These are phyloP conservation scores for Microdochium nivale DNA, from an alignment of 2,329 filamentous ascomycete genomes.

Conservation along the genomic window DNA sequence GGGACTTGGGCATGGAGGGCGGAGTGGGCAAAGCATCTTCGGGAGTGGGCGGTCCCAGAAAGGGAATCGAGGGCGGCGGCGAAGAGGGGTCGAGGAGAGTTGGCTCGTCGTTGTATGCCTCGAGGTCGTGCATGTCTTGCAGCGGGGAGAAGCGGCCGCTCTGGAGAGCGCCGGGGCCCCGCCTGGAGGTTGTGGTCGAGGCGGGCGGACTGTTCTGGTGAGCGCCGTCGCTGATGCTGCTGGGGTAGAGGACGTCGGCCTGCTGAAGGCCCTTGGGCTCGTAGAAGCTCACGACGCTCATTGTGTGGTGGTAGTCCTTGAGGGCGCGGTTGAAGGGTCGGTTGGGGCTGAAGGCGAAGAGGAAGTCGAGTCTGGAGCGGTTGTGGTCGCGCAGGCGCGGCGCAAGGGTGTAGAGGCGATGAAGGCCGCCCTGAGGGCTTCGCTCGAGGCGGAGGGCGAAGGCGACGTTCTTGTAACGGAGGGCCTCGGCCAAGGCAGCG, in stretches of 20 bases:
- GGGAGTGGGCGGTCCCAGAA: slow-evolving; percentile 7
- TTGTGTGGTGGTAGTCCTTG: slow-evolving; percentile 18
- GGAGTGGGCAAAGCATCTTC: slow-evolving; percentile 2
- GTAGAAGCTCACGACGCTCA: slow-evolving; percentile 38
- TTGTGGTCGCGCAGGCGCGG: slow-evolving; percentile 14
- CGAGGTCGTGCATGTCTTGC: not conserved
- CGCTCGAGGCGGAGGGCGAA: not conserved
- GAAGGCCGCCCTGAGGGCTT: not conserved
- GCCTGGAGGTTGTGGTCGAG: not conserved
- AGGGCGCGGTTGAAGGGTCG: slow-evolving; percentile 14
- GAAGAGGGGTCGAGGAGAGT: not conserved
- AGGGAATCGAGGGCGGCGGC: slow-evolving; percentile 1
- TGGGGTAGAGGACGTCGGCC: slow-evolving; percentile 37
- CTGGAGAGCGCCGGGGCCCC: not conserved
- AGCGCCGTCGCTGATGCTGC: slow-evolving; percentile 31
- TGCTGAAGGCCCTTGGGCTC: slow-evolving; percentile 38
- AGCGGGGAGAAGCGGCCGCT: not conserved
- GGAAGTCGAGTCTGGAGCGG: slow-evolving; percentile 29
- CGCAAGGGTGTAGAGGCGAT: slow-evolving; percentile 13
- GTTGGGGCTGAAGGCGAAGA: slow-evolving; percentile 25
- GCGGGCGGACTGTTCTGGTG: not conserved
- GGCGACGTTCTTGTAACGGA: not conserved
- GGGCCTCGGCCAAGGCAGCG: not conserved
- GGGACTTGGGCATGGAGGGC: not conserved
- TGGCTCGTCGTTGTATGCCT: not conserved